Percentiles rank a stretch among this genome's conserved stretches.
Evolutionary conservation across 1,284 basidiomycete species (phyloP).

Genomic region (Marasmius tenuissimus): DNA sequence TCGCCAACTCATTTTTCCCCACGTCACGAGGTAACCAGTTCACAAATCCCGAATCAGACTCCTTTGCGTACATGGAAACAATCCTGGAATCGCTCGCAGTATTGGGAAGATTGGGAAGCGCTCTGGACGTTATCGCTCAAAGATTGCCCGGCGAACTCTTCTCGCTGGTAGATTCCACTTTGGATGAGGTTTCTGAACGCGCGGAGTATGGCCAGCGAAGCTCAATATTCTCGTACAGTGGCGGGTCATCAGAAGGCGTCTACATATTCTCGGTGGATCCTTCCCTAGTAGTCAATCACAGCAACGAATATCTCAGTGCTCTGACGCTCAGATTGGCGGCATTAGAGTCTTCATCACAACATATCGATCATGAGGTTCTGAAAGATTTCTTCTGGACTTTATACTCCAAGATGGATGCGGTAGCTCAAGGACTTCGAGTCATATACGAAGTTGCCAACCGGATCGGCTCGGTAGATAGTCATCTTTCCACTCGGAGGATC

Average conservation of each 20-base stretch:
- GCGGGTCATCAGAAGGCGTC: slow-evolving; percentile 39
- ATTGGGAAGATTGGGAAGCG: slow-evolving; percentile 85
- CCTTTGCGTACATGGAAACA: slow-evolving; percentile 93
- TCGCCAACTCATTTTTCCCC: slow-evolving; percentile 21
- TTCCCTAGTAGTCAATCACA: slow-evolving; percentile 22
- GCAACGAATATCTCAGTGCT: slow-evolving; percentile 37
- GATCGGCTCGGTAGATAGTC: slow-evolving; percentile 70
- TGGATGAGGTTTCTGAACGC: slow-evolving; percentile 91
- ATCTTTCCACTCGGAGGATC: slow-evolving; percentile 1
- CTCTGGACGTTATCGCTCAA: slow-evolving; percentile 84
- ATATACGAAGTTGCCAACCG: slow-evolving; percentile 90
- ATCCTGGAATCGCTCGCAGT: slow-evolving; percentile 91
- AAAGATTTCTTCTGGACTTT: slow-evolving; percentile 97
- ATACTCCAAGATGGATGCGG: slow-evolving; percentile 95
- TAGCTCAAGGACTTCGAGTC: slow-evolving; percentile 91
- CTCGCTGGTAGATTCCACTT: slow-evolving; percentile 80
- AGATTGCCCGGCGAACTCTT: slow-evolving; percentile 86
- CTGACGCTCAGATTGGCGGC: slow-evolving; percentile 70
- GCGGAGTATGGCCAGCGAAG: slow-evolving; percentile 69
- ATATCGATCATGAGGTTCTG: slow-evolving; percentile 82
- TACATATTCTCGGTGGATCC: slow-evolving; percentile 50
- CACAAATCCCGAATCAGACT: slow-evolving; percentile 87
- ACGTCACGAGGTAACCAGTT: slow-evolving; percentile 21
- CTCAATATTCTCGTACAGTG: slow-evolving; percentile 39
- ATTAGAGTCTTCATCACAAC: slow-evolving; percentile 74